phyloP scores from a whole-genome alignment of 352 stramenopile genomes.

The Globisporangium canariense region DNA sequence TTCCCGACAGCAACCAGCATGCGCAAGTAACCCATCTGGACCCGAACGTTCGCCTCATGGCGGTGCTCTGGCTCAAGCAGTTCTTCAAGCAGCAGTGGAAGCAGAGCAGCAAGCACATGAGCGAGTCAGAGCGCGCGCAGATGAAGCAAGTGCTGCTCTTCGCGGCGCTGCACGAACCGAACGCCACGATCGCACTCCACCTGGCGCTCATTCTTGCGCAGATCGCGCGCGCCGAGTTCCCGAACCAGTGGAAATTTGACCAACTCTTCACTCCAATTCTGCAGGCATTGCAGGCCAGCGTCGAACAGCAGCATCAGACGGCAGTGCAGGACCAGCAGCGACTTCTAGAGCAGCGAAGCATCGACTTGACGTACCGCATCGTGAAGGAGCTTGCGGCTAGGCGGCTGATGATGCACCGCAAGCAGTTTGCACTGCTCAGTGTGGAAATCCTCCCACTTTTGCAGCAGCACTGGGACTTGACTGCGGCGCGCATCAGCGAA shows the following conservation, averaged over 20 bases:
- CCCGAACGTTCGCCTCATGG: conserved; percentile 53
- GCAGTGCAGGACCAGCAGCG: conserved; percentile 12
- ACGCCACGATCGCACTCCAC: conserved; percentile 52
- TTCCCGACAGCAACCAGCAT: conserved; percentile 33
- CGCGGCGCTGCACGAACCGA: conserved; percentile 63
- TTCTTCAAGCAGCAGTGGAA: conserved; percentile 56
- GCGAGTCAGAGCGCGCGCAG: conserved; percentile 41
- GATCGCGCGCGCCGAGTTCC: conserved; percentile 77
- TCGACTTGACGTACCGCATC: conserved; percentile 66
- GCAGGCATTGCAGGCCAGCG: conserved; percentile 33
- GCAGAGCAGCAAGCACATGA: conserved; percentile 21
- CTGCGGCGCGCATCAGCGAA: conserved; percentile 28
- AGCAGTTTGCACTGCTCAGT: conserved; percentile 72
- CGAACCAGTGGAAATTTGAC: conserved; percentile 56
- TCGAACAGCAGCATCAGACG: conserved; percentile 7
- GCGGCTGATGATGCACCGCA: conserved; percentile 78
- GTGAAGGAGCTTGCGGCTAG: conserved; percentile 78
- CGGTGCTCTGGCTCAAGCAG: conserved; percentile 80
- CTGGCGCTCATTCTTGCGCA: conserved; percentile 58
- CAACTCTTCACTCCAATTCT: conserved; percentile 66
- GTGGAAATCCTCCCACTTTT: conserved; percentile 60
- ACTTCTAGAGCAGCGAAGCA: conserved; percentile 32
- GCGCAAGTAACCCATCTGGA: conserved; percentile 28
- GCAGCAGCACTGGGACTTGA: conserved; percentile 55
- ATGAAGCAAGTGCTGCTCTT: conserved; percentile 54